Evolutionary conservation across 129 eudicot genomes (phyloP), one percentile per base, ranked within the genome.

Genomic region (Silybum marianum): DNA sequence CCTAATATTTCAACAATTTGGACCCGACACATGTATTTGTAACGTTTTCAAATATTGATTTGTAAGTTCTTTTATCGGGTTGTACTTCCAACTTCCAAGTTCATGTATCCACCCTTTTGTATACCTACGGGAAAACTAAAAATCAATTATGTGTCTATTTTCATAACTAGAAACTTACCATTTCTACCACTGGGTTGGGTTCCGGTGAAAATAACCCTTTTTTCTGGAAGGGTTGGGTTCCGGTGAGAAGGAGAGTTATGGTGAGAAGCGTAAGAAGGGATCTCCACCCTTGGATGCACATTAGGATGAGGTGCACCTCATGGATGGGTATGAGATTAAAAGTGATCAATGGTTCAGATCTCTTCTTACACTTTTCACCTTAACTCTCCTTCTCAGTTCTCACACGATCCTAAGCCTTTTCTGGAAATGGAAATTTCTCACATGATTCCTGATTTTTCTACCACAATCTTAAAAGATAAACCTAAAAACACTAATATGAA

Each of bases 1-100:
- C 69, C 42, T 60, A 74, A 71, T 11, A 63, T 30, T 79, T 79
- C 13, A 9, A 69, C 4, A 6, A n/a, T 75, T 21, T 7, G 13
- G 72, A 65, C 18, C 73, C 73, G 67, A 77, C 72, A 66, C 69
- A 6, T 44, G 28, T 74, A 81, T 39, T 77, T 77, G 63, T 77
- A 66, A 65, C 42, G 74, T 66, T 66, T 39, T 71, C 28, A 42
- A 65, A 3, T 65, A 4, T 39, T 39, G 24, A 10, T 77, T 38
- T 65, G 18, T 71, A 34, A 71, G 79, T 66, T 60, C 23, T 34
- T 78, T 68, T 44, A 22, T 71, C 58, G 70, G 30, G 26, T 62
- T 24, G 69, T 62, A 62, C 26, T 62, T 19, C 25, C 69, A 3
- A 62, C 26, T 62, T 19, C 25, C 69, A 3, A 60, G 13, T 62